Evolutionary conservation across 2,329 filamentous ascomycete genomes (phyloP), one percentile per base, ranked within the genome.

Genomic region (Fusarium sp.): DNA sequence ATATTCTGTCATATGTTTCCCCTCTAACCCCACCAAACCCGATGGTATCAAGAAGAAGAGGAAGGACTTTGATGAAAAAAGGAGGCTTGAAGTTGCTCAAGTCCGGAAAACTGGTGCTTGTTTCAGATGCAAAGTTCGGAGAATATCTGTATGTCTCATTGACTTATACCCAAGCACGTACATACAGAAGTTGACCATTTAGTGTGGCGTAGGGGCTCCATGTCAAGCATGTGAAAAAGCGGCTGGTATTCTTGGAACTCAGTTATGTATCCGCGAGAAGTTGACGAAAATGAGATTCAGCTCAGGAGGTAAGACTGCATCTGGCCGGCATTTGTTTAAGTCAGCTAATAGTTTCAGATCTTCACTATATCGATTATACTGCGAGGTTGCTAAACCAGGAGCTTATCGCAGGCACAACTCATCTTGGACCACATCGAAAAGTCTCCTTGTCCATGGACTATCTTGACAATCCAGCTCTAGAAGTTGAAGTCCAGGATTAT

Each of bases 291-390:
- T 78, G 72, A 68, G 76, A 12, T 78, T 78, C 65, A 76, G 74
- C 57, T 73, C 75, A 45, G 75, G 76, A 31, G 76, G 75, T 77
- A 31, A 63, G 69, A 70, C 9, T 39, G 35, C 25, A 14, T 41
- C 12, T 29, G 5, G 8, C 20, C 20, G 11, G 29, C 15, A 2
- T n/a, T 15, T 56, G 18, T 25, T 18, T 14, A n/a, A 14, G 42
- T 29, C 17, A 54, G 35, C 53, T 57, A 46, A 67, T 31, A 52
- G 20, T 20, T 25, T n/a, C 25, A 78, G 76, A 78, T 56, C 74
- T 78, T 49, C 76, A 78, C 29, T 78, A 78, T 39, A 75, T 78
- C 50, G 76, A 78, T 47, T 78, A 78, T 18, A 78, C 75, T 18
- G 76, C 75, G 11, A 68, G 75, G 13, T 63, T 78, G 18, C 68